A percentile compares a stretch with the other conserved stretches of the same genome.
Conservation (phyloP, 495 filamentous ascomycete species). For the Aspergillus avenaceus region DNA sequence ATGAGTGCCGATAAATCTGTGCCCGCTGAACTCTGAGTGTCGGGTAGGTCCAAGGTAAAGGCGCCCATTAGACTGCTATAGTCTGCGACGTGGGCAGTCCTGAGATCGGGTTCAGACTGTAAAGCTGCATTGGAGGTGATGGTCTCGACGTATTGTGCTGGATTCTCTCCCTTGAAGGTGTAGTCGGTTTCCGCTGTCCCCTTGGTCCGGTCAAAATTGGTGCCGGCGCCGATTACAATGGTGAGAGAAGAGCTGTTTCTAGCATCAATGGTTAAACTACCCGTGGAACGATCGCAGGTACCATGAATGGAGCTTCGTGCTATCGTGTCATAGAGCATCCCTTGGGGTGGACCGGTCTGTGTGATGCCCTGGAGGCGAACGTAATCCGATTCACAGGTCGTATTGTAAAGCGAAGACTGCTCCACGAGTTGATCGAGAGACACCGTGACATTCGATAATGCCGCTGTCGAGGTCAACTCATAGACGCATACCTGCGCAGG, state of each 20-base stretch:
- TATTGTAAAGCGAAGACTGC: conserved; percentile 9
- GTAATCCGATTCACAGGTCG: conserved; percentile 21
- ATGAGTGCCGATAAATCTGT: conserved; percentile 37
- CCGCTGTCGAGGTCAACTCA: conserved; percentile 23
- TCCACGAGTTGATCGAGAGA: conserved; percentile 20
- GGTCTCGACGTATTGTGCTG: conserved; percentile 26
- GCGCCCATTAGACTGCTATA: conserved; percentile 27
- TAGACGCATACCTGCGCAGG: conserved; percentile 48
- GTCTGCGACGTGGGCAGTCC: conserved; percentile 36
- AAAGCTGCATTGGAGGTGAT: conserved; percentile 23
- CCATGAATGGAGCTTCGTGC: not conserved
- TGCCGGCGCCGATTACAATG: conserved; percentile 38
- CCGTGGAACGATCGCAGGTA: not conserved
- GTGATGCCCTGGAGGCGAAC: conserved; percentile 21
- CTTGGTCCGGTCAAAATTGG: conserved; percentile 41
- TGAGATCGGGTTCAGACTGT: conserved; percentile 23
- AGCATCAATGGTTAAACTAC: not conserved
- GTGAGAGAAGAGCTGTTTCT: not conserved
- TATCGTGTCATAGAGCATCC: conserved; percentile 20
- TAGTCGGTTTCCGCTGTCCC: conserved; percentile 36
- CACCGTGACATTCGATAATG: conserved; percentile 31
- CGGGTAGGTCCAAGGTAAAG: conserved; percentile 40
- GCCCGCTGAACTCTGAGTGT: conserved; percentile 25
- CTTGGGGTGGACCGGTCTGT: conserved; percentile 31
- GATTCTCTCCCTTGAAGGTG: conserved; percentile 45